Evolutionary conservation across 2,329 filamentous ascomycete genomes (phyloP), one percentile per base, ranked within the genome.

Genomic region (Alternaria brassicae): DNA sequence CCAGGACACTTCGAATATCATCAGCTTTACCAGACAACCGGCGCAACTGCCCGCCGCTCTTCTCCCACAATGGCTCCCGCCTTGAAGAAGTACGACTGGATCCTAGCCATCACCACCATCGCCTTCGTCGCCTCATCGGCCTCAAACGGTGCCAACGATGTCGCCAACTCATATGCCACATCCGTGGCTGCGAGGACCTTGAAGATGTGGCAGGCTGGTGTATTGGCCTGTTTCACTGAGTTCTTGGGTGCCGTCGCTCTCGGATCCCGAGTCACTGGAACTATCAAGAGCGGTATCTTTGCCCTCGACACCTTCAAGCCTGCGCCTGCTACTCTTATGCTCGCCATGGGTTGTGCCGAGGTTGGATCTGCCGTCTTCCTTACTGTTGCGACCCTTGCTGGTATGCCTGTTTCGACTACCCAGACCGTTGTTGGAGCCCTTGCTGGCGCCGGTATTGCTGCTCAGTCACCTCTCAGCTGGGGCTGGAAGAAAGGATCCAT

Each of bases 281-380:
- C 86, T 7, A 88, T 88, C 72, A 83, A 85, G 61, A 88, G 84
- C 68, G 85, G 85, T 59, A 81, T 89, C 53, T 83, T 89, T 67
- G 79, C 81, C 56, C 81, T 81, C 32, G 62, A 72, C 0, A 77
- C 79, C 36, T 88, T 86, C 70, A 73, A 79, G 2, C 25, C 57
- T 15, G 75, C 81, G 19, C 84, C 86, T 3, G 81, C 78, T 10
- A 74, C 86, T 9, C 81, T 87, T 25, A 86, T 88, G 84, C 78
- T 88, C 2, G 85, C 83, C 25, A 86, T 87, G 83, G 81, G 82
- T 19, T 86, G 84, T 68, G 85, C 85, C 52, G 78, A 86, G 25
- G 56, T 59, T 9, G 56, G 52, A 28, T 59, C 56, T 6, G 56
- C 56, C n/a, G 44, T 47, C 7, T 59, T 59, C 40, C 52, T 88